phyloP scores from a whole-genome alignment of 768 basidiomycete species.

The Russula emetica region DNA sequence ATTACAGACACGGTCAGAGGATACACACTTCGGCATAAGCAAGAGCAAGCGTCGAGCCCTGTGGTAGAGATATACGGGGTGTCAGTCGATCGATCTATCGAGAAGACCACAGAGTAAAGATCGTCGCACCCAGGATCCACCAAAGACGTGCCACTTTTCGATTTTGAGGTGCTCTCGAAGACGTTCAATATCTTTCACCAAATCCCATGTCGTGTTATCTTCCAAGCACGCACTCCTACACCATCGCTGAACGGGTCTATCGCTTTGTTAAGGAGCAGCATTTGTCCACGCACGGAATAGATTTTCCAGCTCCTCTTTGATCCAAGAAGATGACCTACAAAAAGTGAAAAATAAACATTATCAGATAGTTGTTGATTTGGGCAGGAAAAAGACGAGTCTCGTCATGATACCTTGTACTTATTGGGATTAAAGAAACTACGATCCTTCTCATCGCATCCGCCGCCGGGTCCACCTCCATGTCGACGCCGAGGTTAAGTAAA shows the following conservation, averaged over 20 bases:
- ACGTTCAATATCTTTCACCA: conserved; percentile 85
- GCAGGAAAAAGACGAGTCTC: neutral
- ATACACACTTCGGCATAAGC: conserved; percentile 72
- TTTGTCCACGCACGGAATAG: conserved; percentile 59
- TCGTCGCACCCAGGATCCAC: conserved; percentile 76
- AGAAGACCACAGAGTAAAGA: neutral
- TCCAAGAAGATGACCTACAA: conserved; percentile 79
- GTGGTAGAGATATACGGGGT: neutral
- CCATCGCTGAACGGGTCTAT: neutral
- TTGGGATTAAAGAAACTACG: conserved; percentile 76
- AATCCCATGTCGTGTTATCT: conserved; percentile 92
- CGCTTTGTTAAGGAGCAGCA: neutral
- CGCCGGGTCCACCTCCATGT: conserved; percentile 69
- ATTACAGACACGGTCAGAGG: neutral
- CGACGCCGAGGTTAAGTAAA: neutral
- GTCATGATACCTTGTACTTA: conserved; percentile 64
- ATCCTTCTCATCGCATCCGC: conserved; percentile 64
- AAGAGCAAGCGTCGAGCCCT: conserved; percentile 84
- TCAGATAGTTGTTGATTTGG: neutral
- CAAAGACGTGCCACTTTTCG: conserved; percentile 92
- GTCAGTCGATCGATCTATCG: neutral
- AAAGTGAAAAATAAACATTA: neutral
- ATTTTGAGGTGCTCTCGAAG: conserved; percentile 70
- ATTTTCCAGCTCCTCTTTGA: conserved; percentile 86
- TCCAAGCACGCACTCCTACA: conserved; percentile 65